Evolutionary conservation across 2,329 filamentous ascomycete species (phyloP), one percentile per base, ranked within the genome.

Genomic region (Stemphylium lycopersici): DNA sequence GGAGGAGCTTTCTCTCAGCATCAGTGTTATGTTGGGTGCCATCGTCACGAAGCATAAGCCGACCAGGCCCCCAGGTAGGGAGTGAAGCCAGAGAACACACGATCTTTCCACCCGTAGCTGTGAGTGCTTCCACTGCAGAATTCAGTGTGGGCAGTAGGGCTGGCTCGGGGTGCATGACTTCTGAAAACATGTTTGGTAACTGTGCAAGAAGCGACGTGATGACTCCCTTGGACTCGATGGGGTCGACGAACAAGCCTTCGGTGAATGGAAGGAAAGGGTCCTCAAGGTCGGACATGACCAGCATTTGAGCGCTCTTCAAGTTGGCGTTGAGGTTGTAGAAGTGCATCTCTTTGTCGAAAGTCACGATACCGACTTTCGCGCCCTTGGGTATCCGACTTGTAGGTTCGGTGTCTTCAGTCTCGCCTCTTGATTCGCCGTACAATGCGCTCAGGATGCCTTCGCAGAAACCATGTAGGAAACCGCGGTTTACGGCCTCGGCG

Each of bases 281-380:
- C 68, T 98, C 93, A 43, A 99, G 84, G 71, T 99, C 95, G 3
- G 95, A 90, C 91, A 99, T 96, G 45, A 99, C 93, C 81, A 99
- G 86, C 91, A 99, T 97, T 72, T 99, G 95, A 8, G 95, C 91
- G 77, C 92, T 87, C 50, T 95, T 89, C 37, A 97, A 80, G 36
- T 83, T 83, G 33, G 91, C 77, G 69, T 88, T 91, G 66, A 96
- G 87, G 70, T 98, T 98, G 81, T 98, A 99, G 75, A 98, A 99
- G 72, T 99, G 95, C 55, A 99, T 90, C 67, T 97, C 92, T 76
- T 91, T 93, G 79, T 99, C 95, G 73, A 89, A 99, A 1, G 95
- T 97, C 59, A 98, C 87, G 72, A 99, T 96, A 44, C 93, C 95
- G 57, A 99, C 87, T 78, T 91, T 96, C 43, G 90, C 86, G 11